Evolutionary conservation across 257 asterid genomes (phyloP), one percentile per base, ranked within the genome.

Genomic region (Petrea volubilis): DNA sequence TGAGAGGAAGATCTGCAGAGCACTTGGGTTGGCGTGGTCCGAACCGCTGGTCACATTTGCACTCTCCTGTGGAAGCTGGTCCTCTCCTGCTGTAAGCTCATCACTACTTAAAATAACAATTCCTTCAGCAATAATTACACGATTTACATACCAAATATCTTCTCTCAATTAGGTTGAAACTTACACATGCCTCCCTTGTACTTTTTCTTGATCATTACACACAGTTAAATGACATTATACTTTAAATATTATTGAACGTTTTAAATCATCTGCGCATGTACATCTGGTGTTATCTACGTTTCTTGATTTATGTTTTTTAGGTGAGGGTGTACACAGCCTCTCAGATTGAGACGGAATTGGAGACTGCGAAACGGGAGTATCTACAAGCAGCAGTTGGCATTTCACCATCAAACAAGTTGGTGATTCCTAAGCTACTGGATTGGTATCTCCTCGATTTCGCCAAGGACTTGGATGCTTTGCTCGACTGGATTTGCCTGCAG

Each of bases 31-130:
- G 83, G 96, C 90, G 71, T 90, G 97, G 94, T 88, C 93, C 4
- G 98, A 92, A 74, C 97, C 98, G 60, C 74, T 90, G 7, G 92
- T 92, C 81, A 88, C 97, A 73, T 92, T 90, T 68, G 96, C 96
- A 23, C 97, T 92, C 57, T 75, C 96, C 34, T 90, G 97, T 46
- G 98, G 98, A 71, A 86, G 96, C 78, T 85, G 95, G 95, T 92
- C 97, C 67, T 92, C 96, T 50, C 98, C 98, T 33, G 97, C 95
- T 60, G 98, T 92, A 85, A 90, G 96, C 75, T 43, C 50, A 55
- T 25, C 24, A 27, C 43, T 38, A 38, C 9, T 38, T 2, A 38
- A 8, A 38, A n/a, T n/a, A n/a, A n/a, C n/a, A n/a, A n/a, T n/a
- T n/a, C n/a, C n/a, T n/a, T n/a, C n/a, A n/a, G n/a, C n/a, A n/a